Base-by-base conservation (phyloP, 2,329 filamentous ascomycete genomes). In the Exophiala calicioides region DNA sequence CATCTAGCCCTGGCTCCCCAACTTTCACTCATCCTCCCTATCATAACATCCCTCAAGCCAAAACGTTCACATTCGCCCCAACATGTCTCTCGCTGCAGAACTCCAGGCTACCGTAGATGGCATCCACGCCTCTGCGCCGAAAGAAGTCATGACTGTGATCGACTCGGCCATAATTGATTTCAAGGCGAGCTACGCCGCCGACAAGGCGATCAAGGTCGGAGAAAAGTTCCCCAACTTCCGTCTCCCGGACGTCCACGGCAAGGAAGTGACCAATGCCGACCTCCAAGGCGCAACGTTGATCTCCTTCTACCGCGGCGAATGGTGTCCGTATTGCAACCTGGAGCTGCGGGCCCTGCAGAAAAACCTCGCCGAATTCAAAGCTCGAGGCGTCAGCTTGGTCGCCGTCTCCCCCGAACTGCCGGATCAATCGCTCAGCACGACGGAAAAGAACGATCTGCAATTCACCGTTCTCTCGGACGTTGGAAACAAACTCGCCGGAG, bases 291-390 rank as follows among this genome's bases (percentile, higher is more conserved):
- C 63, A 1, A 48, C 74, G 13, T 61, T 74, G 20, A 61, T 74
- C 33, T 68, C 66, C n/a, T 74, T 74, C 60, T 74, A 74, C 60
- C 71, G 71, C 35, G 71, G 71, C 12, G 60, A 62, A 40, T 74
- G 71, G 72, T 75, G 71, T 47, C 71, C 72, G 1, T 73, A 62
- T 62, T 74, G 72, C 63, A 74, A 73, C 57, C 39, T 73, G 12
- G 62, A 64, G 1, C 58, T 73, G 15, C 57, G 43, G 4, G 59
- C 60, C 15, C 57, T 73, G 0, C 69, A 73, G 47, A 56, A 62
- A 31, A 58, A 62, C 47, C 59, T 72, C 8, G 50, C 56, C 1
- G 63, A 34, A 12, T 35, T 43, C 40, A 23, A 67, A 31, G 61
- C 65, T 9, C 64, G 61, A 18, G 67, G 68, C 9, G 68, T 71